These are phyloP conservation scores for Allium fistulosum DNA, from an alignment of 106 monocot species.

Conservation along the genomic window DNA sequence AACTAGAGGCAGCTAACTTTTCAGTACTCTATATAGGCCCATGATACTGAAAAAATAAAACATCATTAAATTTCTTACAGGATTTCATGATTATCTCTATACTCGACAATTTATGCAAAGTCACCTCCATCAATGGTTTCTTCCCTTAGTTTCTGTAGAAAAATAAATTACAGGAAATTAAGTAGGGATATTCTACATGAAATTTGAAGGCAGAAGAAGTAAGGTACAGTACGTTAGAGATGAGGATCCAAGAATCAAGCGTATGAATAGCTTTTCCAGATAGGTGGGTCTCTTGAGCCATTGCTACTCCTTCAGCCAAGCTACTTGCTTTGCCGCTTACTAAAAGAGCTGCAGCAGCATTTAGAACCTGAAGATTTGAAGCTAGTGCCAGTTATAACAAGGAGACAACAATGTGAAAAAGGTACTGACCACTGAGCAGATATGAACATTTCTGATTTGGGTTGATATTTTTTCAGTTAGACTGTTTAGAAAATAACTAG, in stretches of 20 bases:
- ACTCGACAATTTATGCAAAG: too few relatives aligned
- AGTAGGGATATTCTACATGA: not conserved
- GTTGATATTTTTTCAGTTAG: not conserved
- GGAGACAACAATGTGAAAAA: not conserved
- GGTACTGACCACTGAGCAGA: not conserved
- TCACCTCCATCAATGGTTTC: not conserved
- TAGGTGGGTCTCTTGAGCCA: constrained; percentile 58
- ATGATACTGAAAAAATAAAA: too few relatives aligned
- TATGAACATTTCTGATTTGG: not conserved
- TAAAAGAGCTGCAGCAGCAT: constrained; percentile 87
- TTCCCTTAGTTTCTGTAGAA: constrained; percentile 1
- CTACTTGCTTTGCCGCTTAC: constrained; percentile 51
- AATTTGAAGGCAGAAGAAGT: not conserved
- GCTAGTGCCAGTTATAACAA: not conserved
- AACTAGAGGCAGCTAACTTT: too few relatives aligned
- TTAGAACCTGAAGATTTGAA: constrained; percentile 44
- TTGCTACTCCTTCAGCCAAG: constrained; percentile 57
- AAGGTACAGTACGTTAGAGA: constrained; percentile 45
- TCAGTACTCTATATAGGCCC: too few relatives aligned
- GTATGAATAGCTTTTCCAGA: constrained; percentile 75
- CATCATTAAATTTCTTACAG: too few relatives aligned
- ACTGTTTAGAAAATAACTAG: too few relatives aligned
- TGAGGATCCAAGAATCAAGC: constrained; percentile 56
- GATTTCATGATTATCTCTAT: too few relatives aligned
- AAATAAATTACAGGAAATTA: not conserved